Base-by-base conservation (phyloP, 495 filamentous ascomycete species). In the Extremus antarcticus region DNA sequence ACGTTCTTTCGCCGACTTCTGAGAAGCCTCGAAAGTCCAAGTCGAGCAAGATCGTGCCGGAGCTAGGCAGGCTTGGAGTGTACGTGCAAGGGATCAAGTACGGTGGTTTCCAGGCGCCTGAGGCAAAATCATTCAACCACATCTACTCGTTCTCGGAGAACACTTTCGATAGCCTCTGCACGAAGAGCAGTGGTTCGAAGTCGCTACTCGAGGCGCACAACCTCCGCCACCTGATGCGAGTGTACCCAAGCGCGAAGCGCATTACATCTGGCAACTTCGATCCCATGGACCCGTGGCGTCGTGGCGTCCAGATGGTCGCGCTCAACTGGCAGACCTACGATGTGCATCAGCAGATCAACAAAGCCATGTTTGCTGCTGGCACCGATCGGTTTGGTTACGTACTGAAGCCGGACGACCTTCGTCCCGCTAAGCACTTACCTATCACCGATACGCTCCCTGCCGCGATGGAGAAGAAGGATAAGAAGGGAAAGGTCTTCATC, bases 281-380 rank as follows among this genome's bases (percentile, higher is more conserved):
- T 63, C 92, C 92, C 0, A 76, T 90, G 52, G 80, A 82, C 53
- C 92, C 88, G 68, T 98, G 92, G 92, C 80, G 92, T 45, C 86
- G 87, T 50, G 92, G 92, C 25, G 92, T 95, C 10, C 90, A 96
- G 67, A 95, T 96, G 90, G 88, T 82, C 2, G 92, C 92, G 1
- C 75, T 95, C 58, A 98, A 98, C 68, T 98, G 92, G 92, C 92
- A 98, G 68, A 98, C 91, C 0, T 96, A 92, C 62, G 92, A 97
- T 62, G 76, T 90, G 25, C 86, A 87, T 16, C 89, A 94, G 82
- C 90, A 97, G 66, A 74, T 96, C 66, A 97, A 97, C 62, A 87
- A 91, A 51, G 92, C 92, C 57, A 98, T 98, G 92, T 98, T 97
- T 68, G 85, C 88, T n/a, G 85, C 88, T 49, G 89, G 89, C 25